A percentile compares a stretch with the other conserved stretches of the same genome.
phyloP scores from a whole-genome alignment of 345 rosid species.

The Aquilaria sinensis region DNA sequence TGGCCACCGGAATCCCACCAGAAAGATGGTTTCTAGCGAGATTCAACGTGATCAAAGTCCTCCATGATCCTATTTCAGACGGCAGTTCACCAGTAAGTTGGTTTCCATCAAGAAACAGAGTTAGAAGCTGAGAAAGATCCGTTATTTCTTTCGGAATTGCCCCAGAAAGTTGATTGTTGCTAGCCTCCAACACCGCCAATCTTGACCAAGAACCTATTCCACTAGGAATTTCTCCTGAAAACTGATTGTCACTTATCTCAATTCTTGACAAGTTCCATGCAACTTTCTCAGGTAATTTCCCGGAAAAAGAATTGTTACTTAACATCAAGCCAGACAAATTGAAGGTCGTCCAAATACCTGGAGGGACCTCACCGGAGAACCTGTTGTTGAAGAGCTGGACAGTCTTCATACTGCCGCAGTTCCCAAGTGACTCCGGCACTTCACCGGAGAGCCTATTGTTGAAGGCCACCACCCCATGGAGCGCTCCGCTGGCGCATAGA shows the following conservation, averaged over 20 bases:
- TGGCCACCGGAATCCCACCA: constrained; percentile 54
- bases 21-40: constrained; percentile 62
- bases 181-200: constrained; percentile 47
- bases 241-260: constrained; percentile 60
- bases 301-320: constrained; percentile 63
- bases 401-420: constrained; percentile 42
- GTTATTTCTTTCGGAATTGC: constrained; percentile 54
- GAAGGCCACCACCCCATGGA: constrained; percentile 55
- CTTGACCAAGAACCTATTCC: constrained; percentile 46
- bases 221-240: constrained; percentile 68
- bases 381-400: constrained; percentile 62
- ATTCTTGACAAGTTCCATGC: constrained; percentile 67
- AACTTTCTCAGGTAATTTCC: constrained; percentile 46
- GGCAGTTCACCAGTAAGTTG: constrained; percentile 67
- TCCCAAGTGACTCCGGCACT: constrained; percentile 61
- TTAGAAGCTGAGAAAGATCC: constrained; percentile 32
- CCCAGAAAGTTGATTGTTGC: constrained; percentile 67
- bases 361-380: constrained; percentile 78
- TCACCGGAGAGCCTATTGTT: constrained; percentile 59
- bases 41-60: constrained; percentile 33
- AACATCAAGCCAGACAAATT: constrained; percentile 45
- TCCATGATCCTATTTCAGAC: constrained; percentile 58
- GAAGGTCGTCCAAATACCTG: constrained; percentile 51
- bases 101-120: constrained; percentile 51
- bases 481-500: constrained; percentile 56